A percentile compares a stretch with the other conserved stretches of the same genome.
phyloP scores from a whole-genome alignment of 2,329 filamentous ascomycete species.

The Berkeleyomyces rouxiae region DNA sequence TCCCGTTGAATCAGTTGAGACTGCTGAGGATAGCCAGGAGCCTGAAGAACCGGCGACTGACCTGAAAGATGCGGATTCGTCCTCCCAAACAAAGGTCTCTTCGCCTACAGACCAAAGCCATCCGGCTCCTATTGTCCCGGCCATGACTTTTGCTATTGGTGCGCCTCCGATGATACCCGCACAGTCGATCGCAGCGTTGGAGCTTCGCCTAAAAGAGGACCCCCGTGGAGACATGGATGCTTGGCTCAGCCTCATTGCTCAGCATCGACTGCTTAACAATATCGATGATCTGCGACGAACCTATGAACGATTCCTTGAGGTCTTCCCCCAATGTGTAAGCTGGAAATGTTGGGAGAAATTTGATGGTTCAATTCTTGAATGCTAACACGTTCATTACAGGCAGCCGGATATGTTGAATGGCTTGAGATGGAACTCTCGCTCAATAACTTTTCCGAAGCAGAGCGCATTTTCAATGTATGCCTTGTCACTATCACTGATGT shows the following conservation, averaged over 20 bases:
- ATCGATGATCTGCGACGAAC: constrained; percentile 62
- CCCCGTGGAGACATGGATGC: constrained; percentile 83
- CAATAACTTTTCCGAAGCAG: constrained; percentile 65
- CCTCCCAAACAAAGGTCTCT: not conserved
- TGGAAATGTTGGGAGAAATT: not conserved
- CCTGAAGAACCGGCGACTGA: not conserved
- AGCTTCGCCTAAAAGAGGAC: constrained; percentile 84
- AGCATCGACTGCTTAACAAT: constrained; percentile 68
- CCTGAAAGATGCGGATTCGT: not conserved
- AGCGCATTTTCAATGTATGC: constrained; percentile 67
- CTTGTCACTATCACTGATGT: constrained; percentile 68
- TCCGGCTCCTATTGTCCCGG: not conserved
- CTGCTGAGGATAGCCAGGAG: constrained; percentile 1
- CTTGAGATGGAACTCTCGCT: constrained; percentile 77
- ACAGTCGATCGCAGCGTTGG: constrained; percentile 53
- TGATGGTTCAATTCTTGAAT: not conserved
- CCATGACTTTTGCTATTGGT: not conserved
- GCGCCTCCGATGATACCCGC: constrained; percentile 4
- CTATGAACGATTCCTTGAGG: constrained; percentile 72
- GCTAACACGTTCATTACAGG: constrained; percentile 35
- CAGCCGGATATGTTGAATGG: constrained; percentile 79
- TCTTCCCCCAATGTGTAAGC: constrained; percentile 86
- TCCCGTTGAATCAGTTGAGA: not conserved
- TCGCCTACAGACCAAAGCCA: not conserved
- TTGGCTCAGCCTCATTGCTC: constrained; percentile 74